These are phyloP conservation scores for Ogataea methanolica DNA, from an alignment of 805 yeast species.

Conservation along the genomic window DNA sequence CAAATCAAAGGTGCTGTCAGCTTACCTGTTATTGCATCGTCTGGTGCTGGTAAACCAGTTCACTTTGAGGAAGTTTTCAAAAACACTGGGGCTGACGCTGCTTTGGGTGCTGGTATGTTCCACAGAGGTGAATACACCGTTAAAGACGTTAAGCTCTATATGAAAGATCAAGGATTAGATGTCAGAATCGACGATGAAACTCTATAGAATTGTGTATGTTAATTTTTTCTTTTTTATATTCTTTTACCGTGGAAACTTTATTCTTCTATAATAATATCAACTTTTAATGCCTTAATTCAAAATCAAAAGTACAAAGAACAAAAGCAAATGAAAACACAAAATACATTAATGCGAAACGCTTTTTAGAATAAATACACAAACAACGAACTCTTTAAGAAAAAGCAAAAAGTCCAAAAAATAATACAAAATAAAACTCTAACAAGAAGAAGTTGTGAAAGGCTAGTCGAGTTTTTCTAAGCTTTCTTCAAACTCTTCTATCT, in stretches of 20 bases:
- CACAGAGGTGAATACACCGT: slow-evolving; percentile 94
- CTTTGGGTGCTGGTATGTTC: slow-evolving; percentile 98
- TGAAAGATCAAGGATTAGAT: slow-evolving; percentile 55
- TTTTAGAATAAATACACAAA: too few relatives aligned
- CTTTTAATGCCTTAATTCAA: background rate
- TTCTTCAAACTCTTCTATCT: slow-evolving; percentile 48
- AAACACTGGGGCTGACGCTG: slow-evolving; percentile 87
- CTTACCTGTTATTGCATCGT: slow-evolving; percentile 95
- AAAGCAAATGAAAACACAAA: too few relatives aligned
- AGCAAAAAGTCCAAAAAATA: background rate
- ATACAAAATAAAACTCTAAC: background rate
- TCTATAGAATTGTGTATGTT: background rate
- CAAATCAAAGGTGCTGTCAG: slow-evolving; percentile 72
- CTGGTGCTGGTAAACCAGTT: slow-evolving; percentile 93
- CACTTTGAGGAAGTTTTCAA: slow-evolving; percentile 88
- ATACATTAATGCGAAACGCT: too few relatives aligned
- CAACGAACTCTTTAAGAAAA: too few relatives aligned
- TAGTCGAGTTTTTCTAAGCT: slow-evolving; percentile 7
- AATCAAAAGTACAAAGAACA: background rate
- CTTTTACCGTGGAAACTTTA: background rate
- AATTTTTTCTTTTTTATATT: background rate
- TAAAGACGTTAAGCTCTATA: slow-evolving; percentile 68
- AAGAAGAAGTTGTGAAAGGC: background rate
- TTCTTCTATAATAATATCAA: background rate
- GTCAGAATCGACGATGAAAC: slow-evolving; percentile 59